A percentile compares a stretch with the other conserved stretches of the same genome.
Conservation (phyloP, 768 basidiomycete genomes). For the Scleroderma citrinum region DNA sequence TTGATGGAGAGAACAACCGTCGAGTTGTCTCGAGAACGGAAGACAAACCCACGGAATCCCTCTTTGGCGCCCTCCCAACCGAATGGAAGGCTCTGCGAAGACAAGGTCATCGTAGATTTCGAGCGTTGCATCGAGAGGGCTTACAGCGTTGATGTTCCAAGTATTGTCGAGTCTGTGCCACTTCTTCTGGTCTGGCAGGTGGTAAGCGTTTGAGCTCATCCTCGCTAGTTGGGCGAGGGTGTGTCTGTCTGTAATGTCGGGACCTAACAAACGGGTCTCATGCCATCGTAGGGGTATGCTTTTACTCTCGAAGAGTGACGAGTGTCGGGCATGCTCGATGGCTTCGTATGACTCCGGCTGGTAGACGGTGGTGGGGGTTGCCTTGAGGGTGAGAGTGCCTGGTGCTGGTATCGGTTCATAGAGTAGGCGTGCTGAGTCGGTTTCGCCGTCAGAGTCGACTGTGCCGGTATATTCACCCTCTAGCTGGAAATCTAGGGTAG, state of each 20-base stretch:
- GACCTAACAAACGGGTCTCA: constrained; percentile 55
- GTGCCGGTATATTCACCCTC: constrained; percentile 9
- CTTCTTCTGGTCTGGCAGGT: constrained; percentile 55
- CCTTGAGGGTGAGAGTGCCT: constrained; percentile 30
- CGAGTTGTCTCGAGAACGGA: constrained; percentile 68
- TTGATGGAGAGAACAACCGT: constrained; percentile 89
- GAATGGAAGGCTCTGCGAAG: constrained; percentile 65
- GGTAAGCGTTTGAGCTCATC: constrained; percentile 90
- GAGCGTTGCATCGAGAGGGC: constrained; percentile 11
- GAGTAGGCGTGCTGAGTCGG: constrained; percentile 1
- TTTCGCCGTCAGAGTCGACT: neutral
- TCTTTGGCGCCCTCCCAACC: constrained; percentile 65
- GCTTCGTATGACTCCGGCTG: constrained; percentile 49
- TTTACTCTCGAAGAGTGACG: constrained; percentile 44
- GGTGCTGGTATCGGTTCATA: constrained; percentile 7
- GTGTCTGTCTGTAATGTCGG: constrained; percentile 72
- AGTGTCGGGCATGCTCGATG: constrained; percentile 46
- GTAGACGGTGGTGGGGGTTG: constrained; percentile 52
- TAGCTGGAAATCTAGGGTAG: constrained; percentile 20
- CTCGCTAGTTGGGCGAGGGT: constrained; percentile 79
- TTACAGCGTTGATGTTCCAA: constrained; percentile 56
- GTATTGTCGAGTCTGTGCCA: constrained; percentile 78
- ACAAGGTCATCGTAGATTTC: constrained; percentile 5
- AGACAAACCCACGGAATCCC: constrained; percentile 90
- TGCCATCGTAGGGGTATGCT: constrained; percentile 65